These are phyloP conservation scores for Nakazawaea ambrosiae DNA, from an alignment of 805 yeast species.

Conservation along the genomic window DNA sequence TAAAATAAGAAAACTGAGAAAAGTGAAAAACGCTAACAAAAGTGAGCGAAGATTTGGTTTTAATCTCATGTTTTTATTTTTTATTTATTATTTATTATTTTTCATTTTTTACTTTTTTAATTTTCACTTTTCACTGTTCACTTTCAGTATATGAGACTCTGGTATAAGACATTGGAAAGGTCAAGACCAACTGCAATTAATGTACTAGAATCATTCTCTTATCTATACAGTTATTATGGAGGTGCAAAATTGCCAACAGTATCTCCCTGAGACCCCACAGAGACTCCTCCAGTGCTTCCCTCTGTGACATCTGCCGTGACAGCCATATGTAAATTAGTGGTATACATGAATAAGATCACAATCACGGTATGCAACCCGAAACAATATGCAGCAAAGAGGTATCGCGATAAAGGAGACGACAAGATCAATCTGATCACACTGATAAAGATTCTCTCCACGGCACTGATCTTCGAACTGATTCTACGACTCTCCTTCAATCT, in stretches of 20 bases:
- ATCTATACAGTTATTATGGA: too few species aligned
- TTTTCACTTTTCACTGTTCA: too few species aligned
- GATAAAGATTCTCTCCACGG: conserved; percentile 71
- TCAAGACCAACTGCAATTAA: too few species aligned
- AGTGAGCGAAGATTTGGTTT: too few species aligned
- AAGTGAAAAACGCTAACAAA: too few species aligned
- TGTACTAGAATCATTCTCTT: too few species aligned
- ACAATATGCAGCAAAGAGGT: conserved; percentile 69
- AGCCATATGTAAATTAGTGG: conserved; percentile 9
- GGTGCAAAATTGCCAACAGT: background rate
- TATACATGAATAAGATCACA: conserved; percentile 51
- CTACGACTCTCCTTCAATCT: conserved; percentile 72
- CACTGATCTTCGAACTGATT: conserved; percentile 62
- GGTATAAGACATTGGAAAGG: too few species aligned
- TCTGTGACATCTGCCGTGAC: conserved; percentile 10
- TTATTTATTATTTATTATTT: too few species aligned
- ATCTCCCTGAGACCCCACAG: background rate
- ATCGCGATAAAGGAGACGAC: conserved; percentile 65
- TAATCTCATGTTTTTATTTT: background rate
- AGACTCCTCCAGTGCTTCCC: background rate
- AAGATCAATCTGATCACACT: conserved; percentile 68
- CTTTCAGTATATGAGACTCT: too few species aligned
- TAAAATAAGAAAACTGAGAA: too few species aligned
- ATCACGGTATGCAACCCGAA: conserved; percentile 68
- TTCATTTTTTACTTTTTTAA: too few species aligned